Percentiles rank a stretch among this genome's conserved stretches.
phyloP scores from a whole-genome alignment of 2,329 filamentous ascomycete genomes.

The Fusarium haematococcum region DNA sequence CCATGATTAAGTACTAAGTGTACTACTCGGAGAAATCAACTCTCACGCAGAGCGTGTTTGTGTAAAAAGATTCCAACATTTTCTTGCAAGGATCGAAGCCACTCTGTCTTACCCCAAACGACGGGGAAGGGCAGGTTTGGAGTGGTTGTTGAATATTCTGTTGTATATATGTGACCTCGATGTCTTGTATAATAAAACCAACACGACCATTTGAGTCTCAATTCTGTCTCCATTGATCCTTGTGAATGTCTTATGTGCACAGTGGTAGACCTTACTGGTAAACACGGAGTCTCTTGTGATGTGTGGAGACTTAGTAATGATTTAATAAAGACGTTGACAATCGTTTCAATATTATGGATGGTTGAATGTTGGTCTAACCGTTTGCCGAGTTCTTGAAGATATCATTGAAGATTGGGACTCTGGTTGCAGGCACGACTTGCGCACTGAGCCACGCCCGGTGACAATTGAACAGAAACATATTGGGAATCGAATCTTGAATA shows the following conservation, averaged over 20 bases:
- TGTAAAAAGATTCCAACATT: constrained; percentile 7
- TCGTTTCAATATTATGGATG: background rate
- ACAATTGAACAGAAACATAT: background rate
- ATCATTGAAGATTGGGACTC: background rate
- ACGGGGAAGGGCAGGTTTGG: constrained; percentile 11
- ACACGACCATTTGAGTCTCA: constrained; percentile 3
- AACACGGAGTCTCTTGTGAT: background rate
- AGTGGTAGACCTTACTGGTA: background rate
- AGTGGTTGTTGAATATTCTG: constrained; percentile 43
- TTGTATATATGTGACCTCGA: constrained; percentile 45
- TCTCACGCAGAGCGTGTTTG: constrained; percentile 35
- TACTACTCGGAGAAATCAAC: background rate
- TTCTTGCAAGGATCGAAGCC: constrained; percentile 27
- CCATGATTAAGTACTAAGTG: constrained; percentile 7
- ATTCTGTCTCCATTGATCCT: background rate
- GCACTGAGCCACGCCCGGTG: background rate
- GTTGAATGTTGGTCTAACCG: background rate
- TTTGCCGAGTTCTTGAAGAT: background rate
- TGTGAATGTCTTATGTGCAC: background rate
- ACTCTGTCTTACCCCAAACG: background rate
- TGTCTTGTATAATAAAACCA: constrained; percentile 33
- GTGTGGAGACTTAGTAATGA: background rate
- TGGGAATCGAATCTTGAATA: background rate
- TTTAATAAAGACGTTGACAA: background rate
- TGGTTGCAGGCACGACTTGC: background rate